These are phyloP conservation scores for Butyriboletus pseudospeciosus DNA, from an alignment of 1,284 basidiomycete species.

Conservation along the genomic window DNA sequence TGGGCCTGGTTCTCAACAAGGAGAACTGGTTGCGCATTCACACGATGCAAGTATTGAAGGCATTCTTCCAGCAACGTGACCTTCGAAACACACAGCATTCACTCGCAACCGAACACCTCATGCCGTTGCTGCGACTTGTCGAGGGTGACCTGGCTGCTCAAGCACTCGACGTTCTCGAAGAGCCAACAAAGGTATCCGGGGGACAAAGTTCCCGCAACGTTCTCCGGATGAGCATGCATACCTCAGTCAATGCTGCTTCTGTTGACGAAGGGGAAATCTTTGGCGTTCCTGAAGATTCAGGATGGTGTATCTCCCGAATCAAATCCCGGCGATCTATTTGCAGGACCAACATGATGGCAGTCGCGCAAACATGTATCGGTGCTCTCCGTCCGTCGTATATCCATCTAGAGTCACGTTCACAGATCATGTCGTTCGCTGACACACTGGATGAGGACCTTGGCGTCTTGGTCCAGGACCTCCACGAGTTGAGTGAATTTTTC, in stretches of 20 bases:
- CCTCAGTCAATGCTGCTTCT: slow-evolving; percentile 41
- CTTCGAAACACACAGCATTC: slow-evolving; percentile 69
- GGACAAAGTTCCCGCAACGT: slow-evolving; percentile 79
- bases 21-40: slow-evolving; percentile 81
- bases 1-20: slow-evolving; percentile 83
- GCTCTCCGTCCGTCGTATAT: slow-evolving; percentile 70
- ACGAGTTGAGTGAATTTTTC: slow-evolving; percentile 85
- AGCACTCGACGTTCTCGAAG: slow-evolving; percentile 88
- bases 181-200: slow-evolving; percentile 75
- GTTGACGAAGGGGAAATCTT: slow-evolving; percentile 68
- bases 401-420: slow-evolving; percentile 59
- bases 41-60: slow-evolving; percentile 84
- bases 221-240: slow-evolving; percentile 81
- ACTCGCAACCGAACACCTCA: slow-evolving; percentile 81
- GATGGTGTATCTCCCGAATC: slow-evolving; percentile 78
- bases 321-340: slow-evolving; percentile 61
- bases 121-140: slow-evolving; percentile 84
- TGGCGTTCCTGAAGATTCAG: slow-evolving; percentile 74
- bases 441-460: slow-evolving; percentile 65
- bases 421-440: slow-evolving; percentile 31
- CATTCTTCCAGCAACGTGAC: slow-evolving; percentile 83
- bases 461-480: slow-evolving; percentile 80
- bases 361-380: slow-evolving; percentile 79
- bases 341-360: slow-evolving; percentile 72
- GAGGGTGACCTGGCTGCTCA: slow-evolving; percentile 81